A percentile compares a stretch with the other conserved stretches of the same genome.
These are phyloP conservation scores for Exophiala viscosa DNA, from an alignment of 2,329 filamentous ascomycete genomes.

Conservation along the genomic window DNA sequence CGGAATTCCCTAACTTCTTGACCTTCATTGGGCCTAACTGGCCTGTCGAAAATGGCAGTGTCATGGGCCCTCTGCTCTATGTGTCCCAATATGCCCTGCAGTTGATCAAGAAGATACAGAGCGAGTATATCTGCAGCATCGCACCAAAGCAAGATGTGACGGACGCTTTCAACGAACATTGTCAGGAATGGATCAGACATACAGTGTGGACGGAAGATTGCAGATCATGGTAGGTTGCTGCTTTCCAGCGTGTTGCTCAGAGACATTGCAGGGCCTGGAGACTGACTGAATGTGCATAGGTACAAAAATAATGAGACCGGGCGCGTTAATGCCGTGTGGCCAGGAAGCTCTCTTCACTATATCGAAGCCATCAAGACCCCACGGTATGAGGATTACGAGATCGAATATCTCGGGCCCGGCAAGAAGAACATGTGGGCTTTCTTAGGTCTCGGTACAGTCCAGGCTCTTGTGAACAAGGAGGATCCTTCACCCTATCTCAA, in stretches of 20 bases:
- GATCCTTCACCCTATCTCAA: constrained; percentile 35
- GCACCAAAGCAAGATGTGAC: constrained; percentile 34
- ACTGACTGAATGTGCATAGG: constrained; percentile 22
- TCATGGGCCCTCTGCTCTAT: constrained; percentile 41
- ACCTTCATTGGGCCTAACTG: constrained; percentile 32
- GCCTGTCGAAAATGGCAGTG: constrained; percentile 47
- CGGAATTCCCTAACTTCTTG: constrained; percentile 30
- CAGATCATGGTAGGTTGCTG: constrained; percentile 37
- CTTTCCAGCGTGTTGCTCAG: neutral
- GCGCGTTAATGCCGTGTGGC: constrained; percentile 49
- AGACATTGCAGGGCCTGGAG: constrained; percentile 30
- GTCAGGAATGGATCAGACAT: constrained; percentile 47
- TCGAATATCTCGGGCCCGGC: constrained; percentile 34
- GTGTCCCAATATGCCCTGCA: constrained; percentile 41
- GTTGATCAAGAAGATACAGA: constrained; percentile 39
- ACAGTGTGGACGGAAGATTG: constrained; percentile 49
- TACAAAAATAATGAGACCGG: constrained; percentile 44
- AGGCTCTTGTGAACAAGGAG: constrained; percentile 28
- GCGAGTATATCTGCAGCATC: constrained; percentile 42
- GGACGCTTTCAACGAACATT: constrained; percentile 38
- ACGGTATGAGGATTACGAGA: constrained; percentile 46
- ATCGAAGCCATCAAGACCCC: constrained; percentile 40
- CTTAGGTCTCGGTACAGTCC: constrained; percentile 34
- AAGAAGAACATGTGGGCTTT: constrained; percentile 33
- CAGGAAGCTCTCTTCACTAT: constrained; percentile 51